Percentiles rank a stretch among this genome's conserved stretches.
Evolutionary conservation across 2,329 filamentous ascomycete genomes (phyloP).

Genomic region (Hypoxylon rubiginosum): DNA sequence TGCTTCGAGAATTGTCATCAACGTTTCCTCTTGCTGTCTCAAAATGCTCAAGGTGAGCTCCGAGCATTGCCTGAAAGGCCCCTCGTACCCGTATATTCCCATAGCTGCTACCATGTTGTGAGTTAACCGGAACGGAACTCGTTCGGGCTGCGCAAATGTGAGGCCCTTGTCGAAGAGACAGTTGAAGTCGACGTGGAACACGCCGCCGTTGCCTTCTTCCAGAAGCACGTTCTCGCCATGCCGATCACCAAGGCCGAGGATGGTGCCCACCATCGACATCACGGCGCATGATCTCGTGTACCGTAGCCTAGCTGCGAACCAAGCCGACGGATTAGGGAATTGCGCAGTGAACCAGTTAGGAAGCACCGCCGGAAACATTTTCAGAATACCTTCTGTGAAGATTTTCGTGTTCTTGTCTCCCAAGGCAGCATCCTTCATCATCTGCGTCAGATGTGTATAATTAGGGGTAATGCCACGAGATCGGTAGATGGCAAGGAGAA

Average conservation of each 20-base stretch:
- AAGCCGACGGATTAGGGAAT: conserved; percentile 91
- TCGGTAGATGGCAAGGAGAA: conserved; percentile 83
- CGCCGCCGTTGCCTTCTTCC: conserved; percentile 91
- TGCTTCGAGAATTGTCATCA: conserved; percentile 97
- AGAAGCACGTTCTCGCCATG: conserved; percentile 98
- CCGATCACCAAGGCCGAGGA: conserved; percentile 91
- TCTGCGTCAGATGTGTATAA: conserved; percentile 74
- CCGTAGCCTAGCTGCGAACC: conserved; percentile 88
- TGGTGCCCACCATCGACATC: conserved; percentile 99
- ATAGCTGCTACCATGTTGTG: conserved; percentile 99
- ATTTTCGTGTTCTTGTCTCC: conserved; percentile 72
- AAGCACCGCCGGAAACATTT: conserved; percentile 83
- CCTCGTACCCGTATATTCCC: conserved; percentile 93
- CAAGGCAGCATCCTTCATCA: conserved; percentile 74
- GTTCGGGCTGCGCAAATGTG: conserved; percentile 93
- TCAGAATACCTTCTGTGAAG: conserved; percentile 76
- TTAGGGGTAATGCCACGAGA: conserved; percentile 78
- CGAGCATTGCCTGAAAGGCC: conserved; percentile 90
- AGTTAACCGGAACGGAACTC: conserved; percentile 94
- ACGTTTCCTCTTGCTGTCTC: conserved; percentile 91
- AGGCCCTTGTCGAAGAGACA: conserved; percentile 98
- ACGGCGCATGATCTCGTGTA: conserved; percentile 96
- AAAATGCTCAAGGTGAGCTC: conserved; percentile 89
- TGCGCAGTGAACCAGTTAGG: conserved; percentile 96
- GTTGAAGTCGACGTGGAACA: conserved; percentile 99